Evolutionary conservation across 306 rosid genomes (phyloP).

Genomic region (Sindora glabra): DNA sequence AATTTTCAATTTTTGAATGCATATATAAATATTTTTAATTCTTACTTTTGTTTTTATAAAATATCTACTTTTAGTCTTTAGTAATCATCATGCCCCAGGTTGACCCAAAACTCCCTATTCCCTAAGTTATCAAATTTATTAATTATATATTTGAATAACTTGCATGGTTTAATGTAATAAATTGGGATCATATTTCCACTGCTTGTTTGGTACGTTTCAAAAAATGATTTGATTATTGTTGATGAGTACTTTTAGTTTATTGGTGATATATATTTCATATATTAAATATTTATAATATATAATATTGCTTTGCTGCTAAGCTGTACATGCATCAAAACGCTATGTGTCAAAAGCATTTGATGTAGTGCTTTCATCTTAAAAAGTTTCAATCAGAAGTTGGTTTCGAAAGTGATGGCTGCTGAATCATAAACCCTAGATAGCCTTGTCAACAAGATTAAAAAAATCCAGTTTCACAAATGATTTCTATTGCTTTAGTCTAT

Average conservation of each 20-base stretch:
- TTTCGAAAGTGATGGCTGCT: conserved; percentile 49
- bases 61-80: conserved; percentile 4
- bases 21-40: no score
- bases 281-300: no score
- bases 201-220: conserved; percentile 27
- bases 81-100: conserved; percentile 3
- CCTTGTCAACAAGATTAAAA: conserved; percentile 19
- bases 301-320: conserved; percentile 18
- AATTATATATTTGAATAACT: not conserved
- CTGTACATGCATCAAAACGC: conserved; percentile 26
- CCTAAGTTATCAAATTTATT: conserved; percentile 12
- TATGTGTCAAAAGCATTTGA: conserved; percentile 31
- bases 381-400: conserved; percentile 60
- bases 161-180: conserved; percentile 9
- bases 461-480: not conserved
- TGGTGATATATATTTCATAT: not conserved
- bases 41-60: not conserved
- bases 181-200: conserved; percentile 16
- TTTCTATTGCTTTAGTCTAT: conserved; percentile 1
- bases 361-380: conserved; percentile 43
- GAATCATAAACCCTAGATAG: conserved; percentile 41
- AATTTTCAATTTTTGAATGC: no score
- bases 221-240: conserved; percentile 1
- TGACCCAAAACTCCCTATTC: not conserved
- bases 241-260: conserved; percentile 11